These are phyloP conservation scores for Euphorbia corollata DNA, from an alignment of 441 rosid species.

Conservation along the genomic window DNA sequence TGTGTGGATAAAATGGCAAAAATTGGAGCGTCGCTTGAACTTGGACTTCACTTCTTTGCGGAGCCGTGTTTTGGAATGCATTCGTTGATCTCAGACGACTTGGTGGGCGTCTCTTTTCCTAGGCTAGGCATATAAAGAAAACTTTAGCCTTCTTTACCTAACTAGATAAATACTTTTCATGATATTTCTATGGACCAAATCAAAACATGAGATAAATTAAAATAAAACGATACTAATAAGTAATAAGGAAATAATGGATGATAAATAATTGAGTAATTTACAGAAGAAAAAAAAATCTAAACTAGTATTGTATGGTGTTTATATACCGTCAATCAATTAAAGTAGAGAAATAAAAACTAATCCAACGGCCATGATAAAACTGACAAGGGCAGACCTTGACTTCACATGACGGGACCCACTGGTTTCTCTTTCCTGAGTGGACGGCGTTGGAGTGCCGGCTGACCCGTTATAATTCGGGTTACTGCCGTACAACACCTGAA, in stretches of 20 bases:
- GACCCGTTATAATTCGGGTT: slow-evolving; percentile 64
- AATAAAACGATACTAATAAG: no score
- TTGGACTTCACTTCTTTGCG: no score
- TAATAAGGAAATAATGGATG: no score
- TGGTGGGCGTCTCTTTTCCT: no score
- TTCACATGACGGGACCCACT: slow-evolving; percentile 18
- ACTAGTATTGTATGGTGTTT: background rate
- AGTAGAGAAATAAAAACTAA: slow-evolving; percentile 11
- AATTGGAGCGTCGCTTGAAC: no score
- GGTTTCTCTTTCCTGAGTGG: slow-evolving; percentile 39
- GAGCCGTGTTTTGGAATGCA: no score
- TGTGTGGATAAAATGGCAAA: no score
- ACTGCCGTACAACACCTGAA: slow-evolving; percentile 56
- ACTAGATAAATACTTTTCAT: no score
- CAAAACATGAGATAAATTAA: background rate
- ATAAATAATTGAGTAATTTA: background rate
- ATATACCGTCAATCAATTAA: background rate
- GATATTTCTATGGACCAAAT: background rate
- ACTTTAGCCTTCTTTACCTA: no score
- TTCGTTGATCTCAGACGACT: no score
- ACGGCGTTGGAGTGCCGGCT: slow-evolving; percentile 13
- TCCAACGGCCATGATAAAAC: slow-evolving; percentile 34
- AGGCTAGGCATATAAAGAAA: no score
- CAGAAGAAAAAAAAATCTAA: no score
- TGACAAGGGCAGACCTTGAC: slow-evolving; percentile 19